Base-by-base conservation (phyloP, 2,329 filamentous ascomycete species). In the Neofusicoccum cordaticola region DNA sequence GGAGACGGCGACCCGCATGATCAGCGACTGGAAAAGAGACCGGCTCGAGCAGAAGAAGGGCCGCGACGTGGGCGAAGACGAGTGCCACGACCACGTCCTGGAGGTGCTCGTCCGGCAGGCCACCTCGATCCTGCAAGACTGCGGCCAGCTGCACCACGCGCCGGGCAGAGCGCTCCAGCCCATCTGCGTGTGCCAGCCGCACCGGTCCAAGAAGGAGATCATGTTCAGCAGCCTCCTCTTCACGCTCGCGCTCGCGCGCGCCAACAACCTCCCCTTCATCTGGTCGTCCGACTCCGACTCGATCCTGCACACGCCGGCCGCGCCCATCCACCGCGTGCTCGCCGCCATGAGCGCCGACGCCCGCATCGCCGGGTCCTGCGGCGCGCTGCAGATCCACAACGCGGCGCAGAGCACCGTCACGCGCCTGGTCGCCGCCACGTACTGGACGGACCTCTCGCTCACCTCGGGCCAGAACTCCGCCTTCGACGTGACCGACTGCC, bases 161-260 rank as follows among this genome's bases (percentile, higher is more conserved):
- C 44, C 72, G 11, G 9, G 17, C 34, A 70, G 65, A 12, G 63
- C 27, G 0, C 27, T 31, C 27, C 4, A 31, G 27, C 27, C 65
- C n/a, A 66, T 77, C 22, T 77, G 75, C 62, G 65, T 78, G 13
- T 71, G 69, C 35, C 76, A 78, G 65, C 76, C 74, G 2, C 76
- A 78, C 61, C 67, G 74, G 66, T 74, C 76, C 69, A 78, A 78
- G 66, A 78, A 78, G 58, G 76, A 72, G 4, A 74, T 78, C 52
- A 77, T 78, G 76, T 78, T 78, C 56, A 76, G 73, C 5, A 70
- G 74, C 12, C 75, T 78, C 63, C 68, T 78, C 15, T 75, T 78
- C 51, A 69, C 71, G 1, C 68, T 77, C 19, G 73, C 75, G 1
- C 69, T 78, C 12, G 70, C 74, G 3, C 72, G 77, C 31, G 67